phyloP scores from a whole-genome alignment of 2,329 filamentous ascomycete species.

The Alternaria arbusti region DNA sequence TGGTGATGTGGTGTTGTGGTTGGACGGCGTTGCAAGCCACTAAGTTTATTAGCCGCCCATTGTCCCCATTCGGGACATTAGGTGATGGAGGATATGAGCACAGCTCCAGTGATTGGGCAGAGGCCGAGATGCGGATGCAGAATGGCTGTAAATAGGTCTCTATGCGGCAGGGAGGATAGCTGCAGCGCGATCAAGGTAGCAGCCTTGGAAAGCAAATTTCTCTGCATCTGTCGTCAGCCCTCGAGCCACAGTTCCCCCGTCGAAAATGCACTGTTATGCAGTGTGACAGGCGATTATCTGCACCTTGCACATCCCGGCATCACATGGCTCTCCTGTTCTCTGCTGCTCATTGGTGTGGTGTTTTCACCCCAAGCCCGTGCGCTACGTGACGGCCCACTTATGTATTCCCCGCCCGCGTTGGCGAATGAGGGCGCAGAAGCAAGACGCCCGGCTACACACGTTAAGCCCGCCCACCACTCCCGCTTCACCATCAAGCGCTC shows the following conservation, averaged over 20 bases:
- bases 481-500: slow-evolving; percentile 44
- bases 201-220: slow-evolving; percentile 19
- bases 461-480: slow-evolving; percentile 40
- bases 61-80: slow-evolving; percentile 37
- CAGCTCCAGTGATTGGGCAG: slow-evolving; percentile 25
- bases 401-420: slow-evolving; percentile 28
- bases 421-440: slow-evolving; percentile 29
- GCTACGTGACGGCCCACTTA: slow-evolving; percentile 20
- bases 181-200: slow-evolving; percentile 18
- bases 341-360: slow-evolving; percentile 33
- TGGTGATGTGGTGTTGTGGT: slow-evolving; percentile 27
- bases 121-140: slow-evolving; percentile 8
- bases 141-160: slow-evolving; percentile 44
- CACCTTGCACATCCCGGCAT: slow-evolving; percentile 31
- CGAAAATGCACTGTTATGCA: slow-evolving; percentile 42
- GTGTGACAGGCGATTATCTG: slow-evolving; percentile 40
- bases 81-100: slow-evolving; percentile 29
- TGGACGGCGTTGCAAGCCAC: slow-evolving; percentile 36
- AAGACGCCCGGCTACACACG: slow-evolving; percentile 35
- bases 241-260: slow-evolving; percentile 15
- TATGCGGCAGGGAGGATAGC: slow-evolving; percentile 32
- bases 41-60: slow-evolving; percentile 42
- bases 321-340: slow-evolving; percentile 30
- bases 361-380: slow-evolving; percentile 38
- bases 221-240: slow-evolving; percentile 24